Evolutionary conservation across 495 filamentous ascomycete species (phyloP), one percentile per base, ranked within the genome.

Genomic region (Talaromyces nanjingensis): DNA sequence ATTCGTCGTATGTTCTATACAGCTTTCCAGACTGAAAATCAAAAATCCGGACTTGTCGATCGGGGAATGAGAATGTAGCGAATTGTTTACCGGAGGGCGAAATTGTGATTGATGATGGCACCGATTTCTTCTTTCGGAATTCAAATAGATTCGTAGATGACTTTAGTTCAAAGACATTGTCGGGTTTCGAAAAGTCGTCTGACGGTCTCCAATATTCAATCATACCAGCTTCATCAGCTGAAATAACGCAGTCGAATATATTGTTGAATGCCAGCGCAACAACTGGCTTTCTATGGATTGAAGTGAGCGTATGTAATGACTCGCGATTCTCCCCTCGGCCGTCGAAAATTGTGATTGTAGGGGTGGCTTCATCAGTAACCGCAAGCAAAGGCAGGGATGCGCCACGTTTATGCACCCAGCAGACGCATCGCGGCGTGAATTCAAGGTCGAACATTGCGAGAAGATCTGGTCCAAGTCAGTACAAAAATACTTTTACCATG

Each of bases 61-160:
- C 94, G 0, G 94, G 94, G 70, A 97, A 88, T 1, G 94, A 99
- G 67, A 96, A 87, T 0, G 92, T 92, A 4, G 89, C 90, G 70
- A 98, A 97, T 22, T 90, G 89, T 33, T 85, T 82, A 6, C 91
- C 90, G 0, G 89, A 89, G 0, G 93, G 91, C 0, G 93, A 96
- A 49, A 99, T 83, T 0, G 89, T 91, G 55, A 99, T 76, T n/a
- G 90, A 89, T 16, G 89, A 83, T 0, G 94, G 92, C 0, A 88
- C 81, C 0, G 91, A 93, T 71, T 96, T 98, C 49, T 91, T 83
- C 75, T 92, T 98, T 69, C 96, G 97, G 79, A 98, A 99, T 37
- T 96, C 93, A 72, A 99, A 98, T 2, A 99, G 82, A 62, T 89
- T 91, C 11, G 94, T 99, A 3, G 87, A 87, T 70, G 91, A 94